Evolutionary conservation across 106 monocot species (phyloP).

Genomic region (Dendrobium officinale): DNA sequence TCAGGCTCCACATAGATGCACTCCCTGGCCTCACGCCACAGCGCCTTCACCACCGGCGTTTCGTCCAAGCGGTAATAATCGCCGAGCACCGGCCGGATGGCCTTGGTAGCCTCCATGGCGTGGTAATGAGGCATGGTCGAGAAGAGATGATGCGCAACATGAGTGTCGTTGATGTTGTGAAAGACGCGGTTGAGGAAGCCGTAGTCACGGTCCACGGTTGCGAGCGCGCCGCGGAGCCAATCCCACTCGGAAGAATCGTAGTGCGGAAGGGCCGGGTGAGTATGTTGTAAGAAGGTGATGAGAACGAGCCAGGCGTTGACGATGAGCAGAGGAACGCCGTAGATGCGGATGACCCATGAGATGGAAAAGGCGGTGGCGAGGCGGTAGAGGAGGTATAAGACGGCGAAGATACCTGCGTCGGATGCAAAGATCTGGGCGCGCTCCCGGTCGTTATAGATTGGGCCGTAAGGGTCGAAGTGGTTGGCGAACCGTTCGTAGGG

Average conservation of each 20-base stretch:
- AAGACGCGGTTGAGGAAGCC: slow-evolving; percentile 38
- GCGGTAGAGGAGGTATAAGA: slow-evolving; percentile 18
- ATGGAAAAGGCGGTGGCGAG: slow-evolving; percentile 14
- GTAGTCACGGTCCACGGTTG: slow-evolving; percentile 52
- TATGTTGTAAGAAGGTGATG: slow-evolving; percentile 57
- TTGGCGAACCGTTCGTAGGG: slow-evolving; percentile 52
- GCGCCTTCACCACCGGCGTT: slow-evolving; percentile 27
- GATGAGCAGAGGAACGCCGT: slow-evolving; percentile 40
- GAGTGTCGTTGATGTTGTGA: slow-evolving; percentile 43
- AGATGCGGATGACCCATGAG: slow-evolving; percentile 24
- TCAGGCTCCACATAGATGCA: slow-evolving; percentile 31
- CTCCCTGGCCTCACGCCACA: slow-evolving; percentile 30
- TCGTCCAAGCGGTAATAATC: slow-evolving; percentile 27
- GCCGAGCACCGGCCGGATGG: slow-evolving; percentile 29
- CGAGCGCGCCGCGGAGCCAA: slow-evolving; percentile 56
- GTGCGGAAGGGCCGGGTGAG: slow-evolving; percentile 53
- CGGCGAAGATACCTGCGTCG: slow-evolving; percentile 21
- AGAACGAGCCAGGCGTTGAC: slow-evolving; percentile 43
- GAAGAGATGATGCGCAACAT: slow-evolving; percentile 51
- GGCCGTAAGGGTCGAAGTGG: slow-evolving; percentile 60
- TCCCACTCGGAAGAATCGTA: slow-evolving; percentile 64
- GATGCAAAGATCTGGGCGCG: slow-evolving; percentile 32
- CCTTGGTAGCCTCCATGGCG: slow-evolving; percentile 53
- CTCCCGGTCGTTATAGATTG: slow-evolving; percentile 50
- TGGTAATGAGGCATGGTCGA: slow-evolving; percentile 56